Percentiles rank a stretch among this genome's conserved stretches.
Conservation (phyloP, 805 yeast genomes). For the Suhomyces vadensis region DNA sequence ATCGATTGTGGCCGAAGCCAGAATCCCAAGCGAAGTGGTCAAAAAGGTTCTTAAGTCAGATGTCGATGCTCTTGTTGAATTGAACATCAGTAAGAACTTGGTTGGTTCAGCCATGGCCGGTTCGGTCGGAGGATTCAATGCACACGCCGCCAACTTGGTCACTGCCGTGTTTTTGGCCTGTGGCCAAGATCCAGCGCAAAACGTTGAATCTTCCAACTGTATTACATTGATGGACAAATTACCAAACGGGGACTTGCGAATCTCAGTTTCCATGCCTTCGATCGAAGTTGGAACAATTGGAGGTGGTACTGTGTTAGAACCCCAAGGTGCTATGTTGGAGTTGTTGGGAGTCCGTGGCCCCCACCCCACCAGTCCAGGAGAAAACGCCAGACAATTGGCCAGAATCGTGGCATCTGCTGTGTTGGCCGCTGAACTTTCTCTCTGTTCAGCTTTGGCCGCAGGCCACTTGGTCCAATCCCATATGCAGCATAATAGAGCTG, state of each 20-base stretch:
- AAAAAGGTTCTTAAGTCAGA: slow-evolving; percentile 83
- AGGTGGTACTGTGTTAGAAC: slow-evolving; percentile 97
- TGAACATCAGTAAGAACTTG: slow-evolving; percentile 85
- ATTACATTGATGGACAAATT: slow-evolving; percentile 88
- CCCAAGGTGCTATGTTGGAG: slow-evolving; percentile 96
- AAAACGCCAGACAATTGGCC: slow-evolving; percentile 91
- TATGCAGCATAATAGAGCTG: slow-evolving; percentile 89
- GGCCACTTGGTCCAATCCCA: slow-evolving; percentile 98
- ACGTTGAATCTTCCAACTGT: slow-evolving; percentile 96
- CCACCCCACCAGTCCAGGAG: slow-evolving; percentile 90
- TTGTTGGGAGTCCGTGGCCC: slow-evolving; percentile 95
- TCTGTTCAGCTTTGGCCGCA: slow-evolving; percentile 95
- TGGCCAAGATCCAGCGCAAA: slow-evolving; percentile 99
- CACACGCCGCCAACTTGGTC: slow-evolving; percentile 95
- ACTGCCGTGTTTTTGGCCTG: slow-evolving; percentile 94
- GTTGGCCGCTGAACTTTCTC: slow-evolving; percentile 91
- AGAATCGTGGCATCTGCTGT: slow-evolving; percentile 91
- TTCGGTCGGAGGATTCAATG: slow-evolving; percentile 95
- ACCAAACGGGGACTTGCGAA: slow-evolving; percentile 72
- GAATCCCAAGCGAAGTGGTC: slow-evolving; percentile 81
- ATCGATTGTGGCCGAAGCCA: slow-evolving; percentile 94
- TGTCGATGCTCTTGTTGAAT: slow-evolving; percentile 87
- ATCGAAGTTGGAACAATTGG: slow-evolving; percentile 99
- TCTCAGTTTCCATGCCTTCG: slow-evolving; percentile 98
- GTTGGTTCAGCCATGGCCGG: slow-evolving; percentile 99